These are phyloP conservation scores for Sarocladiaceae sp. DNA, from an alignment of 2,329 filamentous ascomycete species.

Conservation along the genomic window DNA sequence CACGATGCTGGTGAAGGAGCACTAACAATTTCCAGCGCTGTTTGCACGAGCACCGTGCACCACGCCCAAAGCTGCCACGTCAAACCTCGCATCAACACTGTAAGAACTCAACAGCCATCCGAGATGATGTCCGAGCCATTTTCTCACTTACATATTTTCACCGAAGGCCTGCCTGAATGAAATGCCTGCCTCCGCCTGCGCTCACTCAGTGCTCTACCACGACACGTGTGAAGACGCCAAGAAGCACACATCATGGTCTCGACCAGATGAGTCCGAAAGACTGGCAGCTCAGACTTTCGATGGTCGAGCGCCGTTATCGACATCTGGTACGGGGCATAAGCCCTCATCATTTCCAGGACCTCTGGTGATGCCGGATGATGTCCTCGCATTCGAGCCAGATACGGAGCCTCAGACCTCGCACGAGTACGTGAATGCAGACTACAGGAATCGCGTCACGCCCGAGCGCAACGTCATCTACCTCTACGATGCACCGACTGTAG, in stretches of 20 bases:
- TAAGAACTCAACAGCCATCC: too few species aligned
- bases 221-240: neutral
- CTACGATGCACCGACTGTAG: neutral
- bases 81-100: too few species aligned
- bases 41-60: too few species aligned
- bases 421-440: conserved; percentile 22
- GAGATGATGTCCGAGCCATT: too few species aligned
- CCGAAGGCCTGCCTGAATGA: too few species aligned
- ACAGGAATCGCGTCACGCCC: conserved; percentile 45
- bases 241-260: neutral
- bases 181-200: neutral
- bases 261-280: neutral
- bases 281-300: neutral
- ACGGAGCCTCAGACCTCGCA: conserved; percentile 49
- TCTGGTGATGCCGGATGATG: conserved; percentile 55
- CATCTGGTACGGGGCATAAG: neutral
- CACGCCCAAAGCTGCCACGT: too few species aligned
- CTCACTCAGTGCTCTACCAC: neutral
- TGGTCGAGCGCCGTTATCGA: neutral
- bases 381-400: conserved; percentile 49
- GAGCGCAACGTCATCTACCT: conserved; percentile 50
- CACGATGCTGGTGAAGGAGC: too few species aligned
- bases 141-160: too few species aligned
- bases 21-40: too few species aligned
- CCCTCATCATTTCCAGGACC: conserved; percentile 48